Evolutionary conservation across 163 green algal species (phyloP), one percentile per base, ranked within the genome.

Genomic region (Scenedesmus sp.): DNA sequence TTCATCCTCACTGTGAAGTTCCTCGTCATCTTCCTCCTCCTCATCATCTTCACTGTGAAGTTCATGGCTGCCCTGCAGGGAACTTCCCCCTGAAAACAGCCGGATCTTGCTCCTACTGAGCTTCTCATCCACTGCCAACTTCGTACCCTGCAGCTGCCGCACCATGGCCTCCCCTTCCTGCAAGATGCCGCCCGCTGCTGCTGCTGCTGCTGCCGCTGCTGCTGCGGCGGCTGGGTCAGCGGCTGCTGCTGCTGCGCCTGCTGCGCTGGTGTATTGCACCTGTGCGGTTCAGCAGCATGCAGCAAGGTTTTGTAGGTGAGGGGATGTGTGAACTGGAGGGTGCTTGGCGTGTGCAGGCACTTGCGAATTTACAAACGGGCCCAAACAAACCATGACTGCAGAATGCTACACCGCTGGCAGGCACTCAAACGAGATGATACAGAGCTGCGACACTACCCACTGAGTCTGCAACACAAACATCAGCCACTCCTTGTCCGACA

Each of bases 151-250:
- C 82, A 98, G 96, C 74, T 95, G 74, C 7, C 96, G 91, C 81
- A 99, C 96, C 98, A 99, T 98, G 16, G 89, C 93, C 93, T 98
- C 98, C 2, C 98, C 98, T 86, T 98, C 96, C 12, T 84, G 88
- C 76, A 84, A 15, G 18, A 23, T 26, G 55, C 20, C 56, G n/a
- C 64, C 83, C 1, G 70, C 82, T 56, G 83, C 90, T 9, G 73
- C 84, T 9, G 60, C 84, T 82, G 3, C 84, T 82, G 13, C 64
- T 79, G 56, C 87, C 81, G 26, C 86, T 82, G 23, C 85, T 86
- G 52, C 90, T 89, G 88, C 90, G 79, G 60, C 87, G 54, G 26
- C 54, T 16, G 81, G 54, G 12, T 60, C 55, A 56, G 23, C 81
- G 5, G 54, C 46, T 34, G 66, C 89, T 83, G 89, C 89, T n/a